Evolutionary conservation across 2,329 filamentous ascomycete genomes (phyloP).

Genomic region (Penicillium concentricum): DNA sequence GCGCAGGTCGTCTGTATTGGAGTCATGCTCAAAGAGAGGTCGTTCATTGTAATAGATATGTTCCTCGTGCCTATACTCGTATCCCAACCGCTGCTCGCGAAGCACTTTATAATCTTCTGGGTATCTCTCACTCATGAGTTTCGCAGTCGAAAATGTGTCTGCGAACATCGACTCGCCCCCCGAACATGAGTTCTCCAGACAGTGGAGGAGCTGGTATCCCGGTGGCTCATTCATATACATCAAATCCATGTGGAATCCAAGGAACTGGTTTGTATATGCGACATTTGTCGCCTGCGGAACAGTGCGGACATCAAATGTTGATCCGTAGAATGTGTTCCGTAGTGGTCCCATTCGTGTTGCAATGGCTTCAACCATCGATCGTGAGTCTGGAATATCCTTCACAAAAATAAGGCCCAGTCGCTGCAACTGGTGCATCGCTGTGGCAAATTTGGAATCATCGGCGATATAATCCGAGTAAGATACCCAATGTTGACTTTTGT

Average conservation of each 20-base stretch:
- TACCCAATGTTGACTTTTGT: constrained; percentile 53
- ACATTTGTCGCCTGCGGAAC: constrained; percentile 85
- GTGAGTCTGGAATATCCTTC: constrained; percentile 67
- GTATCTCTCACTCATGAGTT: constrained; percentile 13
- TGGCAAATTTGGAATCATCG: constrained; percentile 56
- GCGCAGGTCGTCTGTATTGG: constrained; percentile 29
- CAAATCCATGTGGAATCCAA: constrained; percentile 91
- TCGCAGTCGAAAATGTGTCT: constrained; percentile 66
- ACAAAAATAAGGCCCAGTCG: constrained; percentile 74
- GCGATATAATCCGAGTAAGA: constrained; percentile 71
- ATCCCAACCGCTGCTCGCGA: constrained; percentile 50
- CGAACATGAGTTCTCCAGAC: constrained; percentile 72
- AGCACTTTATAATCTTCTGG: constrained; percentile 38
- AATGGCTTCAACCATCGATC: constrained; percentile 65
- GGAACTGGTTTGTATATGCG: constrained; percentile 77
- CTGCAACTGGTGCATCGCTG: constrained; percentile 62
- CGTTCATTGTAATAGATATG: constrained; percentile 62
- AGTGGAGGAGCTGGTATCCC: constrained; percentile 84
- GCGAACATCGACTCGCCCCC: constrained; percentile 87
- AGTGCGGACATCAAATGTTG: constrained; percentile 83
- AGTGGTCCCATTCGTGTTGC: constrained; percentile 72
- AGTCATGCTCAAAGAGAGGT: constrained; percentile 52
- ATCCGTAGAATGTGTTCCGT: constrained; percentile 86
- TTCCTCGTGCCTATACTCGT: constrained; percentile 67
- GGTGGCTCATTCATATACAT: constrained; percentile 81